A percentile compares a stretch with the other conserved stretches of the same genome.
These are phyloP conservation scores for Proliferodiscus dingleyae DNA, from an alignment of 2,329 filamentous ascomycete genomes.

Conservation along the genomic window DNA sequence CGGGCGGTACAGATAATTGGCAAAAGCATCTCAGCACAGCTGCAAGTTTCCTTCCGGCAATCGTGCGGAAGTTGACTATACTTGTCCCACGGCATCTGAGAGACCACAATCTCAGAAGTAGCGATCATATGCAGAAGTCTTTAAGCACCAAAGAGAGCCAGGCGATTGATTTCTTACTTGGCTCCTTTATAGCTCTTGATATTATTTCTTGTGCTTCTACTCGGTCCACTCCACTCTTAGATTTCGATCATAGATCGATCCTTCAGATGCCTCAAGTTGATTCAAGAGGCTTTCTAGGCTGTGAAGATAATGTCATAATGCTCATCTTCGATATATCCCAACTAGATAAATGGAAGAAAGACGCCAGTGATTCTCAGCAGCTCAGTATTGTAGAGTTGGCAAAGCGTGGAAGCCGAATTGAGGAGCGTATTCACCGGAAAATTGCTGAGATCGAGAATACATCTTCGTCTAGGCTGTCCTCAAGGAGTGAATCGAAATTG, in stretches of 20 bases:
- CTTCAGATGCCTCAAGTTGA: neutral
- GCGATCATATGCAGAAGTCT: too few species aligned
- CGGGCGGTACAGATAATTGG: neutral
- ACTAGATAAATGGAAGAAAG: constrained; percentile 6
- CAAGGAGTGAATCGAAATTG: neutral
- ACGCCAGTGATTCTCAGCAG: constrained; percentile 1
- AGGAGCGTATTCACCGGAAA: constrained; percentile 2
- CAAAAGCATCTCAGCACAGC: neutral
- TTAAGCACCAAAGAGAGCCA: neutral
- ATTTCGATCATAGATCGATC: neutral
- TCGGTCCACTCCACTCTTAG: constrained; percentile 1
- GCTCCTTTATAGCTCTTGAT: neutral
- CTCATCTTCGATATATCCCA: constrained; percentile 1
- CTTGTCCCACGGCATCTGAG: too few species aligned
- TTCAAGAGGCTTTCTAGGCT: constrained; percentile 1
- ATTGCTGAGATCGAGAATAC: constrained; percentile 4
- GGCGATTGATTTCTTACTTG: neutral
- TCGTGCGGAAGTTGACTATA: neutral
- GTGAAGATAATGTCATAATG: constrained; percentile 1
- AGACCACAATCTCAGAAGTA: too few species aligned
- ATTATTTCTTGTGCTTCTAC: constrained; percentile 4
- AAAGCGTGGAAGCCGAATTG: constrained; percentile 1
- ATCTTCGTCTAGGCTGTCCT: neutral
- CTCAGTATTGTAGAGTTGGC: constrained; percentile 4
- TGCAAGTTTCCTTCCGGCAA: neutral